These are phyloP conservation scores for Fraxinus quadrangulata DNA, from an alignment of 257 asterid genomes.

Conservation along the genomic window DNA sequence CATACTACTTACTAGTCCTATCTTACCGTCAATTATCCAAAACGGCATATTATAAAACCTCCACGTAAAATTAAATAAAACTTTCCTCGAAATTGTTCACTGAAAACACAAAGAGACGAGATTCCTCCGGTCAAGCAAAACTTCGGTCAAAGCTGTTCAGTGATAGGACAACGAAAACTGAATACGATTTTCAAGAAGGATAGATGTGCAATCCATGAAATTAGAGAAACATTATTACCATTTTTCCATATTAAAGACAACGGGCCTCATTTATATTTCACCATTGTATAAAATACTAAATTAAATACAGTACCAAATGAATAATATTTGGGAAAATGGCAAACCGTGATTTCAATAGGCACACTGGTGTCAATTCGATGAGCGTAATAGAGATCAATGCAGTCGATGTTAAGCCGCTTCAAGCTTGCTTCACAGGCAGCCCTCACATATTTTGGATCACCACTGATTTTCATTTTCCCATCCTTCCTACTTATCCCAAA, in stretches of 20 bases:
- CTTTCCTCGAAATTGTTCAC: not conserved
- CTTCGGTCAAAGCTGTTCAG: not conserved
- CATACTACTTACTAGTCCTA: no score
- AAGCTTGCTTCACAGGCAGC: conserved; percentile 43
- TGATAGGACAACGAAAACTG: not conserved
- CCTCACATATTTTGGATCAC: conserved; percentile 43
- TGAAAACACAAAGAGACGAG: not conserved
- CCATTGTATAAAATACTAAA: not conserved
- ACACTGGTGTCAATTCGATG: conserved; percentile 40
- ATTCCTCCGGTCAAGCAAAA: not conserved
- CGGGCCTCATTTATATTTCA: not conserved
- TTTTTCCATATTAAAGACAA: not conserved
- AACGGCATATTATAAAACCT: no score
- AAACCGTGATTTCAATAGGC: conserved; percentile 52
- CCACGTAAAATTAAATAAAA: not conserved
- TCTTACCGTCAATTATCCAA: no score
- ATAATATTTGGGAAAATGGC: conserved; percentile 7
- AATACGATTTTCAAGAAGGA: not conserved
- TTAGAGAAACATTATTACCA: not conserved
- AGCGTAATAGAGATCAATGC: conserved; percentile 41
- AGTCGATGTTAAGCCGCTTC: conserved; percentile 34
- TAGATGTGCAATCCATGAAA: not conserved
- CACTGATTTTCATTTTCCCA: conserved; percentile 33
- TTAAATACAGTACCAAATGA: not conserved
- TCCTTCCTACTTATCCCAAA: conserved; percentile 15